Conservation (phyloP, 2,329 filamentous ascomycete species). For the Bimuria novae-zelandiae region DNA sequence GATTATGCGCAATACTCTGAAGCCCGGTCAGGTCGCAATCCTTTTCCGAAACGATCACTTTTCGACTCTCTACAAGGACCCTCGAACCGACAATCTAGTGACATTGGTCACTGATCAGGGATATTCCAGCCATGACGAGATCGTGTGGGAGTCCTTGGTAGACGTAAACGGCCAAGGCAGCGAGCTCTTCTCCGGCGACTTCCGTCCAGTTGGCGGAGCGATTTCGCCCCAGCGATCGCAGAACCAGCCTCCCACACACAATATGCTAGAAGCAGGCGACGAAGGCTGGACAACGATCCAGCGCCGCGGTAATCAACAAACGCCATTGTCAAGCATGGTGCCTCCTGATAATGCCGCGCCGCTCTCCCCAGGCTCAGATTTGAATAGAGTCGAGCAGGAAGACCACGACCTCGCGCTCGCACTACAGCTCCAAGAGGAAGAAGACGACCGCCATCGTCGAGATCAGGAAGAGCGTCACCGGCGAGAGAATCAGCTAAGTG, state of each 20-base stretch:
- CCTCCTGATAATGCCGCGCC: slow-evolving; percentile 21
- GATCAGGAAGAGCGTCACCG: slow-evolving; percentile 63
- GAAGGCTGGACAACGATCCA: slow-evolving; percentile 63
- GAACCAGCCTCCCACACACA: slow-evolving; percentile 35
- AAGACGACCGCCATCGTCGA: slow-evolving; percentile 75
- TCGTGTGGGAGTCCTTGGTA: slow-evolving; percentile 93
- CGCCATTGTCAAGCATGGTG: slow-evolving; percentile 13
- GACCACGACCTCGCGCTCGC: slow-evolving; percentile 83
- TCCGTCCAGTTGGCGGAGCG: slow-evolving; percentile 74
- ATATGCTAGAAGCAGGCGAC: slow-evolving; percentile 36
- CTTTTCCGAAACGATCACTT: slow-evolving; percentile 98
- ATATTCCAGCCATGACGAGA: slow-evolving; percentile 83
- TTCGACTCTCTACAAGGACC: slow-evolving; percentile 89
- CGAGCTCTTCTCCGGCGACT: slow-evolving; percentile 89
- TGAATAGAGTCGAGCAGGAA: slow-evolving; percentile 72
- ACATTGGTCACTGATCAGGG: slow-evolving; percentile 92
- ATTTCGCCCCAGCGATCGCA: slow-evolving; percentile 25
- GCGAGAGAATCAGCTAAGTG: slow-evolving; percentile 70
- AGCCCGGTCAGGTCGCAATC: slow-evolving; percentile 82
- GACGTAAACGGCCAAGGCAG: slow-evolving; percentile 84
- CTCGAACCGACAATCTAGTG: slow-evolving; percentile 73
- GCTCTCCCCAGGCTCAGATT: slow-evolving; percentile 28
- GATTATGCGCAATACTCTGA: slow-evolving; percentile 70
- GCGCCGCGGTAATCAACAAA: slow-evolving; percentile 36
- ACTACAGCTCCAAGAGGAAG: slow-evolving; percentile 91